Percentiles rank a stretch among this genome's conserved stretches.
phyloP scores from a whole-genome alignment of 169 alveolate genomes.

The Plasmodium malariae region DNA sequence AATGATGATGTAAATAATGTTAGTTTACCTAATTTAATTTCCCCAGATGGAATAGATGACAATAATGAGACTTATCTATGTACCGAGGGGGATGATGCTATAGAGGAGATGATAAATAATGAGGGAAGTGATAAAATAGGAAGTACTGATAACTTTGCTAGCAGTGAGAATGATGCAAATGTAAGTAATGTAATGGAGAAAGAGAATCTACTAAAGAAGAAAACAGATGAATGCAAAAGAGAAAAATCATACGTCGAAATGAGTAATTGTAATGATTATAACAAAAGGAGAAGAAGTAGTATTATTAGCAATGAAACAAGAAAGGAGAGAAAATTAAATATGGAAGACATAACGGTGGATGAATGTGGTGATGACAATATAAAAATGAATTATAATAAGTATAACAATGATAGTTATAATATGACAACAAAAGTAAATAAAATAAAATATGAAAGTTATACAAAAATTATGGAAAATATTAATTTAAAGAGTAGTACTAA shows the following conservation, averaged over 20 bases:
- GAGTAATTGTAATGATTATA: not conserved
- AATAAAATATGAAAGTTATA: not conserved
- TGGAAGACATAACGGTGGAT: not conserved
- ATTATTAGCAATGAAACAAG: conserved; percentile 22
- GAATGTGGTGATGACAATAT: not conserved
- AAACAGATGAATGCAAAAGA: not conserved
- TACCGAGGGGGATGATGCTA: not conserved
- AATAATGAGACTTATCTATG: not conserved
- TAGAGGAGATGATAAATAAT: not conserved
- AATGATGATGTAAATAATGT: not conserved
- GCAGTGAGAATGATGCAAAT: not conserved
- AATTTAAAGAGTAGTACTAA: not conserved
- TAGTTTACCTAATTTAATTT: not conserved
- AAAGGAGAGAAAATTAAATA: conserved; percentile 51
- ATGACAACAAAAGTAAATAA: not conserved
- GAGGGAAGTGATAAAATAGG: not conserved
- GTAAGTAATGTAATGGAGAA: not conserved
- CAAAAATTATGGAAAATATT: not conserved
- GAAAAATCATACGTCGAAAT: not conserved
- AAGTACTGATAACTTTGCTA: not conserved
- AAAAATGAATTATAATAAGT: not conserved
- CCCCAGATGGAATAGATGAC: not conserved
- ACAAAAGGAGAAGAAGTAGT: conserved; percentile 32
- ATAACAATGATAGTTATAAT: not conserved
- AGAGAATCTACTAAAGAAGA: not conserved